Conservation (phyloP, 2,329 filamentous ascomycete species). For the Pyrenochaeta sp. region DNA sequence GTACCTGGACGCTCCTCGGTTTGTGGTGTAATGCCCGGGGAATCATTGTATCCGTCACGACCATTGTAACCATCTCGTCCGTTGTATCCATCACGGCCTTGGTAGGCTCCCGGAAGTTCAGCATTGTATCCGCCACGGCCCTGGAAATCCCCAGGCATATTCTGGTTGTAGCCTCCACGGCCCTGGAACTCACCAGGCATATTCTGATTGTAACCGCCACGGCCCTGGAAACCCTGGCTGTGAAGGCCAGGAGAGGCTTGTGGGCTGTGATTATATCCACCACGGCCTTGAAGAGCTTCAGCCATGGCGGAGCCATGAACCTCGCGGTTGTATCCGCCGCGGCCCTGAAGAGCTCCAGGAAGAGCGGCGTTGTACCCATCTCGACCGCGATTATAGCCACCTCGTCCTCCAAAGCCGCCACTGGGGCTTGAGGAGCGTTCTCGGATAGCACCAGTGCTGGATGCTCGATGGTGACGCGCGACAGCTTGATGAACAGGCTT, state of each 20-base stretch:
- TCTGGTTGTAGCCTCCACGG: conserved; percentile 41
- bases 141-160: conserved; percentile 41
- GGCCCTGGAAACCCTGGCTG: conserved; percentile 32
- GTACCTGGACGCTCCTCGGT: conserved; percentile 44
- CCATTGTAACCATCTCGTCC: conserved; percentile 43
- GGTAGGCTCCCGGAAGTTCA: conserved; percentile 36
- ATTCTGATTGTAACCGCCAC: conserved; percentile 40
- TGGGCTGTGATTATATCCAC: conserved; percentile 20
- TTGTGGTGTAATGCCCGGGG: conserved; percentile 40
- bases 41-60: conserved; percentile 45
- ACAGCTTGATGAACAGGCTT: conserved; percentile 39
- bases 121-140: conserved; percentile 43
- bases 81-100: conserved; percentile 48
- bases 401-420: conserved; percentile 39
- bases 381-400: conserved; percentile 44
- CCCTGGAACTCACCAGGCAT: conserved; percentile 36
- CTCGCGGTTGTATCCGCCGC: conserved; percentile 39
- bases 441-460: conserved; percentile 35
- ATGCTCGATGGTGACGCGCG: conserved; percentile 36
- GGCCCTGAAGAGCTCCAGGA: conserved; percentile 39
- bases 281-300: conserved; percentile 28
- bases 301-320: conserved; percentile 22
- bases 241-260: conserved; percentile 24
- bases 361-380: conserved; percentile 44
- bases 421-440: conserved; percentile 43